A percentile compares a stretch with the other conserved stretches of the same genome.
Conservation (phyloP, 2,329 filamentous ascomycete species). For the Raffaelea ambrosiae region DNA sequence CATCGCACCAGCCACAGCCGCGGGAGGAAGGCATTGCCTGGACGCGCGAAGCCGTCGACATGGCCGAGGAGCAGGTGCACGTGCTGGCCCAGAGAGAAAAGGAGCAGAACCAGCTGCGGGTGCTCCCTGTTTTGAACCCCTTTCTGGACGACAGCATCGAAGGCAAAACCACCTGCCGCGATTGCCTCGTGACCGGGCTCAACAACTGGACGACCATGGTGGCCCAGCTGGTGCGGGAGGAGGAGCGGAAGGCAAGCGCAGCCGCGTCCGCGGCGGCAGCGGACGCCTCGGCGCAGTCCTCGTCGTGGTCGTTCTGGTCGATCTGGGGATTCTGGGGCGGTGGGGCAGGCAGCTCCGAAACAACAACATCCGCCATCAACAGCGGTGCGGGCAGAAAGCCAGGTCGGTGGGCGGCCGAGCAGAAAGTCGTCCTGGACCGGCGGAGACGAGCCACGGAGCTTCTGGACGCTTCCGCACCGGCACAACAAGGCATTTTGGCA, state of each 20-base stretch:
- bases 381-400: conserved; percentile 20
- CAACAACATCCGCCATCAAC: conserved; percentile 24
- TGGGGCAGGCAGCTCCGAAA: conserved; percentile 15
- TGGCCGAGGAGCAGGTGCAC: conserved; percentile 62
- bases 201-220: conserved; percentile 83
- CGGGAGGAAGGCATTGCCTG: conserved; percentile 71
- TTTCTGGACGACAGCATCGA: neutral
- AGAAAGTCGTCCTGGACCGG: conserved; percentile 44
- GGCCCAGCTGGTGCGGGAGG: conserved; percentile 47
- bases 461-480: conserved; percentile 37
- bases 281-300: conserved; percentile 5
- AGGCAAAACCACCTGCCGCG: conserved; percentile 47
- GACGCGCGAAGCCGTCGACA: conserved; percentile 81
- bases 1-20: conserved; percentile 54
- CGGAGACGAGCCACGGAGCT: conserved; percentile 41
- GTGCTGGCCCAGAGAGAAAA: conserved; percentile 20
- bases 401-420: conserved; percentile 47
- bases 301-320: conserved; percentile 13
- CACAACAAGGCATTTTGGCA: conserved; percentile 11
- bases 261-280: neutral
- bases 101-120: neutral
- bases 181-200: conserved; percentile 70
- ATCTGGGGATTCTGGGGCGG: conserved; percentile 33
- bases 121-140: conserved; percentile 14
- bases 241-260: conserved; percentile 25